Conservation (phyloP, 352 stramenopile species). For the Pythium scleroteichum region DNA sequence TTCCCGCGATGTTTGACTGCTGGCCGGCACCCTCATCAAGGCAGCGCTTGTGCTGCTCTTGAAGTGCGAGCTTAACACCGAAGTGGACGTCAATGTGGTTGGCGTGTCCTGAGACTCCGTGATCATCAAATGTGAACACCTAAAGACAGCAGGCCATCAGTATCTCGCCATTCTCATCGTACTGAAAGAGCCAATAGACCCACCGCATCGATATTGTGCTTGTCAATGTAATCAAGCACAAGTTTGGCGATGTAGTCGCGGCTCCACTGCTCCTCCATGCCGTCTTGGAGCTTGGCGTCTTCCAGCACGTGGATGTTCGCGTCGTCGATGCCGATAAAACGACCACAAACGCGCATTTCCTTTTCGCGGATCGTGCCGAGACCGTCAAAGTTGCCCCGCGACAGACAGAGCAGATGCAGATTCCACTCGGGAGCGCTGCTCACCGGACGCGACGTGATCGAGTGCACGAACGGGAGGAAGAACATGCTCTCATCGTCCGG, state of each 20-base stretch:
- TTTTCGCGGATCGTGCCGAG: constrained; percentile 80
- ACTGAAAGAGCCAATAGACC: constrained; percentile 8
- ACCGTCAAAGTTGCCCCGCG: constrained; percentile 90
- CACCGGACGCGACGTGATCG: constrained; percentile 33
- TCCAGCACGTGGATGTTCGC: constrained; percentile 69
- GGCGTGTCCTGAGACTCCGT: constrained; percentile 91
- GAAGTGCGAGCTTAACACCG: constrained; percentile 53
- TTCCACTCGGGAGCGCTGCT: constrained; percentile 39
- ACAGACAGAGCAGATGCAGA: constrained; percentile 91
- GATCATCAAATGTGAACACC: constrained; percentile 94
- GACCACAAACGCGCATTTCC: constrained; percentile 71
- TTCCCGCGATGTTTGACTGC: background rate
- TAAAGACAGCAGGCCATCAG: constrained; percentile 21
- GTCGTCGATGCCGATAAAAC: constrained; percentile 51
- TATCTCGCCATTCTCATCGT: background rate
- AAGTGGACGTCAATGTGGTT: constrained; percentile 90
- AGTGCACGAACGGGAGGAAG: constrained; percentile 91
- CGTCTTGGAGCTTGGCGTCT: constrained; percentile 84
- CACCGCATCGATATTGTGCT: constrained; percentile 67
- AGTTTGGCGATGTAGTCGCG: constrained; percentile 58
- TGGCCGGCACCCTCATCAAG: background rate
- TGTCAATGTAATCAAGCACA: constrained; percentile 56
- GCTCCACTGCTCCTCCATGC: constrained; percentile 79
- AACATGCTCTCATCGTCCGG: constrained; percentile 98
- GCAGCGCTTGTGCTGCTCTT: constrained; percentile 47